Evolutionary conservation across 2,329 filamentous ascomycete species (phyloP).

Genomic region (Fusarium acutatum): DNA sequence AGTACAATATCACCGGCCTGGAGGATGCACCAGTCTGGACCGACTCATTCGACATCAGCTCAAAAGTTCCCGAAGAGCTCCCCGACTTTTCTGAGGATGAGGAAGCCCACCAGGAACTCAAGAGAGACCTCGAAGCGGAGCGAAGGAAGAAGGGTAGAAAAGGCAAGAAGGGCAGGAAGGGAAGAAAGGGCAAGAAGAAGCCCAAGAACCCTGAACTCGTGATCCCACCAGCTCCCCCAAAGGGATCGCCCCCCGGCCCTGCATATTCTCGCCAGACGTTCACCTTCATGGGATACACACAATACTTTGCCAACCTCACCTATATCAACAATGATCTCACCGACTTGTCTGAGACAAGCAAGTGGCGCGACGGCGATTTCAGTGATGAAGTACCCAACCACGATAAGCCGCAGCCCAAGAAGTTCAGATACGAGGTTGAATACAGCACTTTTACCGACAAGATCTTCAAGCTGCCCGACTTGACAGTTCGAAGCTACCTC

Average conservation of each 20-base stretch:
- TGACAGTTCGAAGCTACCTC: conserved; percentile 85
- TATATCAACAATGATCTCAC: conserved; percentile 79
- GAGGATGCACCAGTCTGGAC: conserved; percentile 63
- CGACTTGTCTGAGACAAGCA: conserved; percentile 46
- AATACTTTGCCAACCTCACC: conserved; percentile 96
- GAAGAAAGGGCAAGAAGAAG: conserved; percentile 54
- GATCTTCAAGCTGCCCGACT: conserved; percentile 77
- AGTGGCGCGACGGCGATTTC: conserved; percentile 73
- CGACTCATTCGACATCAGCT: conserved; percentile 42
- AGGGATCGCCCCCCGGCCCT: conserved; percentile 79
- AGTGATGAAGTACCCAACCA: conserved; percentile 62
- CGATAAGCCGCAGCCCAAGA: conserved; percentile 64
- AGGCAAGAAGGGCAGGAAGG: conserved; percentile 55
- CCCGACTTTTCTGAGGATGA: conserved; percentile 33
- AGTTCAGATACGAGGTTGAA: conserved; percentile 81
- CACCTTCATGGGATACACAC: conserved; percentile 81
- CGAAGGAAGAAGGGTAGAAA: conserved; percentile 48
- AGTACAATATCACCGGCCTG: conserved; percentile 89
- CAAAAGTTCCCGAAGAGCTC: conserved; percentile 2
- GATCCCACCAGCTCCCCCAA: conserved; percentile 77
- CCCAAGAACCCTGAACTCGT: conserved; percentile 68
- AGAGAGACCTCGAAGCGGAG: conserved; percentile 38
- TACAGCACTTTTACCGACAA: conserved; percentile 85
- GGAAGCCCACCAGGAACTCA: conserved; percentile 40
- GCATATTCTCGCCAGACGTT: conserved; percentile 89